Conservation (phyloP, 108 stramenopile species). For the Seminavis robusta region DNA sequence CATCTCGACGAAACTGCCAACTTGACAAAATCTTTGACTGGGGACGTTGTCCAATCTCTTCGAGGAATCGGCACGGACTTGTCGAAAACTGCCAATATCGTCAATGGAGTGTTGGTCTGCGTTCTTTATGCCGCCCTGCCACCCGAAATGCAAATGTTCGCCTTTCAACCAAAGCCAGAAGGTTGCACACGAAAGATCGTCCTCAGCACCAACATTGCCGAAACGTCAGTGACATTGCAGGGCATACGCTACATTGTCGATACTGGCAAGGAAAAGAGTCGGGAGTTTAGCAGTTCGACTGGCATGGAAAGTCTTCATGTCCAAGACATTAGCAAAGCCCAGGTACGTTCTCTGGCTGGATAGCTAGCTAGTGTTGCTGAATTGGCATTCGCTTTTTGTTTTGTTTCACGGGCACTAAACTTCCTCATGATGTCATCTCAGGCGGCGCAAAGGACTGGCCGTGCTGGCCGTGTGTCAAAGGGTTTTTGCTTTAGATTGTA, state of each 20-base stretch:
- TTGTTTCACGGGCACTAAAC: not conserved
- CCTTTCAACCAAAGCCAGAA: constrained; percentile 68
- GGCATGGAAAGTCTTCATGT: constrained; percentile 83
- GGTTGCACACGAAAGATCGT: constrained; percentile 84
- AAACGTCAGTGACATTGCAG: constrained; percentile 95
- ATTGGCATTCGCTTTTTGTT: not conserved
- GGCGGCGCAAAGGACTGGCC: constrained; percentile 73
- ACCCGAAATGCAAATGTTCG: constrained; percentile 68
- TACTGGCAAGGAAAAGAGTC: constrained; percentile 82
- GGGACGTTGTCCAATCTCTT: constrained; percentile 1
- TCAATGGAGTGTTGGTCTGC: constrained; percentile 76
- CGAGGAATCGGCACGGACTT: constrained; percentile 30
- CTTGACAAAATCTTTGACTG: constrained; percentile 2
- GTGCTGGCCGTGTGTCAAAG: constrained; percentile 72
- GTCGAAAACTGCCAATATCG: constrained; percentile 44
- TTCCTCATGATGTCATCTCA: constrained; percentile 5
- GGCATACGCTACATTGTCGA: constrained; percentile 94
- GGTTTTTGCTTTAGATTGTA: constrained; percentile 83
- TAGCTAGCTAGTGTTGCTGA: not conserved
- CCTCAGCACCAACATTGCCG: constrained; percentile 96
- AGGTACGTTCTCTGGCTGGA: constrained; percentile 13
- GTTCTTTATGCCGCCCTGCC: constrained; percentile 77
- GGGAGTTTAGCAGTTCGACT: constrained; percentile 64
- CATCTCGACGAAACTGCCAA: constrained; percentile 55
- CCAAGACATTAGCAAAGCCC: constrained; percentile 68